Evolutionary conservation across 2,329 filamentous ascomycete species (phyloP).

Genomic region (Hypoxylon sp.): DNA sequence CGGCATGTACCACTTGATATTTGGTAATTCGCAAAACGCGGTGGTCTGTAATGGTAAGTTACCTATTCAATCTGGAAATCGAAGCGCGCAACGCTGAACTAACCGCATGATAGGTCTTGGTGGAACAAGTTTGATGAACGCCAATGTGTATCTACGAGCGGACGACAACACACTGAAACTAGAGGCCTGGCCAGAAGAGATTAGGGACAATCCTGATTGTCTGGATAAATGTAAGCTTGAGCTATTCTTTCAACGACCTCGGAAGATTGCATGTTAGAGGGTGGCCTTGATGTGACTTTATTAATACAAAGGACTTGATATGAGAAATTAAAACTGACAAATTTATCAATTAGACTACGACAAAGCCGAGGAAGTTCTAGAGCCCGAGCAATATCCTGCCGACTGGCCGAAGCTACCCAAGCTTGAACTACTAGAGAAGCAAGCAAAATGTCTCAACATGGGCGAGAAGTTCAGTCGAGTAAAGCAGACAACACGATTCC

Average conservation of each 20-base stretch:
- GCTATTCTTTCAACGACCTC: not conserved
- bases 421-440: conserved; percentile 63
- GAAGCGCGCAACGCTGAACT: conserved; percentile 1
- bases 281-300: not conserved
- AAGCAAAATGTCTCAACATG: conserved; percentile 62
- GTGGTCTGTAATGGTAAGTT: conserved; percentile 64
- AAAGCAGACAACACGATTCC: conserved; percentile 70
- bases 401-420: conserved; percentile 67
- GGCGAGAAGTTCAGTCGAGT: conserved; percentile 63
- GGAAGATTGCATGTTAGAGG: not conserved
- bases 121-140: conserved; percentile 72
- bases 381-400: conserved; percentile 66
- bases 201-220: conserved; percentile 53
- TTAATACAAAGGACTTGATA: not conserved
- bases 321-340: conserved; percentile 6
- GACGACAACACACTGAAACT: conserved; percentile 62
- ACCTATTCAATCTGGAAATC: not conserved
- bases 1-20: conserved; percentile 69
- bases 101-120: conserved; percentile 60
- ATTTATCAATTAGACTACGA: conserved; percentile 59
- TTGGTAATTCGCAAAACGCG: conserved; percentile 71
- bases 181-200: conserved; percentile 66
- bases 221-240: conserved; percentile 60
- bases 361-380: conserved; percentile 62
- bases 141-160: conserved; percentile 71